Evolutionary conservation across 495 filamentous ascomycete species (phyloP).

Genomic region (Hypoxylon rickii): DNA sequence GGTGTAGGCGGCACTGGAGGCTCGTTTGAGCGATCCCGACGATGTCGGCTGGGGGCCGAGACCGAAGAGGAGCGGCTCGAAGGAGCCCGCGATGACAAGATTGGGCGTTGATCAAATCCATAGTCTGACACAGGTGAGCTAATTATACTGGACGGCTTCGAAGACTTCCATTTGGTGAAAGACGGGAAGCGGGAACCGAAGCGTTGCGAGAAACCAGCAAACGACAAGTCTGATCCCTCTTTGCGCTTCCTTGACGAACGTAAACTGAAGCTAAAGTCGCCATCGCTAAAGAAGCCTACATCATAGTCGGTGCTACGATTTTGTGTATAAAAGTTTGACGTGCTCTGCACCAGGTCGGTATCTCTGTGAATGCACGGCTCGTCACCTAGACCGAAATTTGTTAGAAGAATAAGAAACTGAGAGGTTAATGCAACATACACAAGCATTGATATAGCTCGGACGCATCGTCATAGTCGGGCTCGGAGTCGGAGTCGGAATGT

Average conservation of each 20-base stretch:
- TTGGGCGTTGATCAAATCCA: slow-evolving; percentile 46
- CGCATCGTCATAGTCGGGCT: slow-evolving; percentile 41
- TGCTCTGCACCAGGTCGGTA: slow-evolving; percentile 43
- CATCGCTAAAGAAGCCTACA: slow-evolving; percentile 62
- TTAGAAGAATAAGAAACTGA: slow-evolving; percentile 7
- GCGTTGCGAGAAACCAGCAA: slow-evolving; percentile 67
- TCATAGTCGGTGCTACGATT: slow-evolving; percentile 59
- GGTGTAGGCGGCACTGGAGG: slow-evolving; percentile 66
- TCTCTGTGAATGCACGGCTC: slow-evolving; percentile 49
- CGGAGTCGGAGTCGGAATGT: slow-evolving; percentile 61
- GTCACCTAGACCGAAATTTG: slow-evolving; percentile 40
- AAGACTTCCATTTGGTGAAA: slow-evolving; percentile 67
- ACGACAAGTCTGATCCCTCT: slow-evolving; percentile 65
- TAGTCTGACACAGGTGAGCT: slow-evolving; percentile 54
- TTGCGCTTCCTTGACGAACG: slow-evolving; percentile 58
- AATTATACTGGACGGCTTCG: slow-evolving; percentile 54
- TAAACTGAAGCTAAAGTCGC: slow-evolving; percentile 57
- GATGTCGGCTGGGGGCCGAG: slow-evolving; percentile 59
- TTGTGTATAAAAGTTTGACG: slow-evolving; percentile 40
- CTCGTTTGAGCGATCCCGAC: slow-evolving; percentile 56
- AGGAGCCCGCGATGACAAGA: slow-evolving; percentile 50
- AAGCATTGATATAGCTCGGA: slow-evolving; percentile 55
- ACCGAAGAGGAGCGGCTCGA: slow-evolving; percentile 75
- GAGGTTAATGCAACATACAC: slow-evolving; percentile 46
- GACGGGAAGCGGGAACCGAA: slow-evolving; percentile 75